These are phyloP conservation scores for Quercus ilex DNA, from an alignment of 306 rosid genomes.

Conservation along the genomic window DNA sequence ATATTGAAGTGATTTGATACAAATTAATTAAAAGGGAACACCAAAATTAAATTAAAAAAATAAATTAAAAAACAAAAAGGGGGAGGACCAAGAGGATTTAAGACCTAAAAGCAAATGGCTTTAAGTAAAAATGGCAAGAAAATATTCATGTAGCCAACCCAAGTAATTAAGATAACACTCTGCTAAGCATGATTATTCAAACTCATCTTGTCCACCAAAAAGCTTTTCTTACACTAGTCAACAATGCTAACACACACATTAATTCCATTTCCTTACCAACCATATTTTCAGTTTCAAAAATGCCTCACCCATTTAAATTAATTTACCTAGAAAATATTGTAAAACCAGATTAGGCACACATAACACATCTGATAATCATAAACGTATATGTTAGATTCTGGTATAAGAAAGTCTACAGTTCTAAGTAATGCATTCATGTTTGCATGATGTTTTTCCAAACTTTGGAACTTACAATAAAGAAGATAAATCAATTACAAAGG, in stretches of 20 bases:
- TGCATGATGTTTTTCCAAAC: not conserved
- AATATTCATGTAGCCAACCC: not conserved
- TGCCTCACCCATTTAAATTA: not conserved
- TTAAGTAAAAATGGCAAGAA: not conserved
- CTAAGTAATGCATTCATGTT: not conserved
- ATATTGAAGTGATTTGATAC: not conserved
- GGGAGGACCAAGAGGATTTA: not conserved
- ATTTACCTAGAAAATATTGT: not conserved
- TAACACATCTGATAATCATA: not conserved
- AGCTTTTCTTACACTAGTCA: not conserved
- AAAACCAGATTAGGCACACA: not conserved
- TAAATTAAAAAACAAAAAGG: not conserved
- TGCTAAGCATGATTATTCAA: not conserved
- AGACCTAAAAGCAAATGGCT: not conserved
- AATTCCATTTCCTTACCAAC: not conserved
- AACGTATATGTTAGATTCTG: not conserved
- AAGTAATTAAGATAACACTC: not conserved
- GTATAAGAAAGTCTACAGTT: not conserved
- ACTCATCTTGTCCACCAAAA: not conserved
- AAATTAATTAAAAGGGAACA: not conserved
- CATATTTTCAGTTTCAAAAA: not conserved
- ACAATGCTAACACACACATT: not conserved
- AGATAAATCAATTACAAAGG: not conserved
- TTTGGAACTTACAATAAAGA: not conserved
- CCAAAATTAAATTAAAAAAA: not conserved